Evolutionary conservation across 805 yeast species (phyloP).

Genomic region (Pichia manshurica): DNA sequence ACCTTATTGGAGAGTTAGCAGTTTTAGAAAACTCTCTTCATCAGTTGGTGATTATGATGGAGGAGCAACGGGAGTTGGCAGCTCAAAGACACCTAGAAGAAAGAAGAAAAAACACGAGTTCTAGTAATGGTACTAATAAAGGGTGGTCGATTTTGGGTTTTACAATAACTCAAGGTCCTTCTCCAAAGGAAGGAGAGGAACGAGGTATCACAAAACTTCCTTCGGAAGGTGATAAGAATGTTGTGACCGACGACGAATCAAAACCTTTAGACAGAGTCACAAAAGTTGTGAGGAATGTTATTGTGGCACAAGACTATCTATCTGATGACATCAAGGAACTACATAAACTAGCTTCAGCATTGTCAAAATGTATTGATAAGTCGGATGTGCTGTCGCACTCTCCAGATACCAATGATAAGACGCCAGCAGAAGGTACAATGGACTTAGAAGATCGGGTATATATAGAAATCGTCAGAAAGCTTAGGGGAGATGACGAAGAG

Average conservation of each 20-base stretch:
- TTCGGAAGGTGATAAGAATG: slow-evolving; percentile 12
- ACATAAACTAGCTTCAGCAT: slow-evolving; percentile 5
- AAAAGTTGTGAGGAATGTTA: slow-evolving; percentile 13
- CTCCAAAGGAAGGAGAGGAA: too few species aligned
- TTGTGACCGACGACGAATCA: slow-evolving; percentile 4
- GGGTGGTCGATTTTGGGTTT: slow-evolving; percentile 9
- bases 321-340: slow-evolving; percentile 17
- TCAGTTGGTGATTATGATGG: slow-evolving; percentile 8
- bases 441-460: slow-evolving; percentile 17
- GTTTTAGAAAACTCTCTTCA: slow-evolving; percentile 11
- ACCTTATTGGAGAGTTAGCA: slow-evolving; percentile 15
- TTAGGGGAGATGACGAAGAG: slow-evolving; percentile 26
- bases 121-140: too few species aligned
- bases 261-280: slow-evolving; percentile 10
- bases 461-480: slow-evolving; percentile 20
- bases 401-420: not conserved
- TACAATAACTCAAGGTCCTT: not conserved
- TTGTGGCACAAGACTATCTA: slow-evolving; percentile 12
- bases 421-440: not conserved
- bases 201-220: not conserved
- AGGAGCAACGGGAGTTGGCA: slow-evolving; percentile 3
- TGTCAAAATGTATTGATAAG: slow-evolving; percentile 9
- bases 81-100: not conserved
- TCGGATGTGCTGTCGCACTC: not conserved
- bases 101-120: not conserved